Evolutionary conservation across 805 yeast species (phyloP).

Genomic region (Kuraishia hungarica): DNA sequence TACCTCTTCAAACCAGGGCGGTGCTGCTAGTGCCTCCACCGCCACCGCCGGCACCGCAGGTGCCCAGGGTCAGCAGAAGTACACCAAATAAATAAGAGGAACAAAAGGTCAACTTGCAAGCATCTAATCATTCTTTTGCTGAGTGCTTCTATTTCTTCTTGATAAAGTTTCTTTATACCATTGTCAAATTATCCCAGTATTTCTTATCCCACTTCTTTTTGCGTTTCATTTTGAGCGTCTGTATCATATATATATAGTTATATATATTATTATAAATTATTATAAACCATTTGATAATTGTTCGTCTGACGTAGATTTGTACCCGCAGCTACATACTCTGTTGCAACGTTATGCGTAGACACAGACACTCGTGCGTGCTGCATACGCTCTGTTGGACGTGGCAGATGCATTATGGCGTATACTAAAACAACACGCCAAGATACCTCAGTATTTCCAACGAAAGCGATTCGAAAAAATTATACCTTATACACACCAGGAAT

Average conservation of each 20-base stretch:
- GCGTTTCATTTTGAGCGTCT: background rate
- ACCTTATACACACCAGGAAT: too few relatives aligned
- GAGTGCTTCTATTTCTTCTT: background rate
- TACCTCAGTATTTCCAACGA: too few relatives aligned
- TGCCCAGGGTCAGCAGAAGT: slow-evolving; percentile 1
- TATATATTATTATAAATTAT: too few relatives aligned
- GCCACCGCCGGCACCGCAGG: slow-evolving; percentile 2
- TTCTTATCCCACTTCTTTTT: background rate
- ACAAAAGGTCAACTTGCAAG: background rate
- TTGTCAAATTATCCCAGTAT: background rate
- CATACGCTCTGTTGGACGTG: background rate
- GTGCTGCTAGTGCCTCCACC: background rate
- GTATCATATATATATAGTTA: background rate
- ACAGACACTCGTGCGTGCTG: background rate
- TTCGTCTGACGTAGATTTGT: background rate
- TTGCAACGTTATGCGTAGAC: background rate
- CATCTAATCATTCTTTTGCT: background rate
- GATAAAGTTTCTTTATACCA: background rate
- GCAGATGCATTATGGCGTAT: background rate
- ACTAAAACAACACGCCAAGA: background rate
- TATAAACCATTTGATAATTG: background rate
- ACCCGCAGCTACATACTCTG: background rate
- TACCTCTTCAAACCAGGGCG: background rate
- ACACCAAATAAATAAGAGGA: background rate
- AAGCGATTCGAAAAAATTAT: too few relatives aligned